Conservation (phyloP, 352 stramenopile genomes). For the Phytophthora tentaculata region DNA sequence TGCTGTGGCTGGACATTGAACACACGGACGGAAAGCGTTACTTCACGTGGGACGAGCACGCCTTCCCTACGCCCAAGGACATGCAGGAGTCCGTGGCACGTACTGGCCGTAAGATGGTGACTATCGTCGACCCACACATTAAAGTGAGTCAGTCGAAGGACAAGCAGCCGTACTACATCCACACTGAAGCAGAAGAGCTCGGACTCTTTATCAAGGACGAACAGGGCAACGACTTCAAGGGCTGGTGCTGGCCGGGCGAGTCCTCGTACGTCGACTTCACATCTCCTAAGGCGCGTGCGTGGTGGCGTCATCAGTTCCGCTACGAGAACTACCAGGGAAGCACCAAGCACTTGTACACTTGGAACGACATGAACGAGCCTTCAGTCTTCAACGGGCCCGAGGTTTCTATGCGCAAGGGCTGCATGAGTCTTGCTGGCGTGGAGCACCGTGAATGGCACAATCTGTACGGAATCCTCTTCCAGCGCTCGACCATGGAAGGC, state of each 20-base stretch:
- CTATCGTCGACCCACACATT: conserved; percentile 99
- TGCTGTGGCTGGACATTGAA: conserved; percentile 99
- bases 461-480: conserved; percentile 99
- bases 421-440: conserved; percentile 90
- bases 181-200: conserved; percentile 78
- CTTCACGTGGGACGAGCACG: conserved; percentile 96
- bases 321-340: conserved; percentile 95
- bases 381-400: conserved; percentile 99
- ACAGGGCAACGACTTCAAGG: conserved; percentile 96
- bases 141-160: conserved; percentile 92
- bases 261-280: conserved; percentile 99
- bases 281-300: conserved; percentile 89
- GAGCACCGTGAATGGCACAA: conserved; percentile 99
- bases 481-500: conserved; percentile 95
- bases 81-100: conserved; percentile 95
- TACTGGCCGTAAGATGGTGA: conserved; percentile 98
- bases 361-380: conserved; percentile 99
- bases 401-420: conserved; percentile 98
- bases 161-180: conserved; percentile 90
- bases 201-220: conserved; percentile 98
- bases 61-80: conserved; percentile 94
- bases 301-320: conserved; percentile 97
- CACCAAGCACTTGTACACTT: conserved; percentile 96
- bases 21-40: conserved; percentile 99
- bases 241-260: conserved; percentile 99